A percentile compares a stretch with the other conserved stretches of the same genome.
Evolutionary conservation across 192 early-diverging fungal genomes (phyloP).

Genomic region (Coemansia sp.): DNA sequence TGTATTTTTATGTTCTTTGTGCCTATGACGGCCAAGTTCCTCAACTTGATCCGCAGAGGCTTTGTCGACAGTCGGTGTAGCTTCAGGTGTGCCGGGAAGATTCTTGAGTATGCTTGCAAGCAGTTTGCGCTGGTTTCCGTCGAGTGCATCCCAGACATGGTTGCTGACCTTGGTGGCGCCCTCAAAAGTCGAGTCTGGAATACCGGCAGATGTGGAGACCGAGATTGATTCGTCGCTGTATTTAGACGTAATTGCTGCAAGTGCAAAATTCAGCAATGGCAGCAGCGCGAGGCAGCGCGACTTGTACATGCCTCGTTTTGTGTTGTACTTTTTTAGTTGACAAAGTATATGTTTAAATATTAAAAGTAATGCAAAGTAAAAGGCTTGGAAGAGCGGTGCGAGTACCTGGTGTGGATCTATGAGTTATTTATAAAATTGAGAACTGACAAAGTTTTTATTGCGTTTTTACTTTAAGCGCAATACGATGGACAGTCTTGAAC

Average conservation of each 20-base stretch:
- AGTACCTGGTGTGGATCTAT: neutral
- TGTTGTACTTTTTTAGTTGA: neutral
- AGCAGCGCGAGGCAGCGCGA: slow-evolving; percentile 9
- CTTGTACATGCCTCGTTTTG: slow-evolving; percentile 3
- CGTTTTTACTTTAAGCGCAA: neutral
- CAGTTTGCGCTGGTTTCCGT: neutral
- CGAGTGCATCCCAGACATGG: slow-evolving; percentile 2
- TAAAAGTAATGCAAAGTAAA: neutral
- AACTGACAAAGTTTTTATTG: neutral
- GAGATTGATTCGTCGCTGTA: neutral
- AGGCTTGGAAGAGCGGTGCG: neutral
- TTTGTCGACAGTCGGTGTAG: slow-evolving; percentile 2
- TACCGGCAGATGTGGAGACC: neutral
- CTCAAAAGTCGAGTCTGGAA: neutral
- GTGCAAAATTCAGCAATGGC: slow-evolving; percentile 8
- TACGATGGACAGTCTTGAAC: neutral
- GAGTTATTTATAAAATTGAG: neutral
- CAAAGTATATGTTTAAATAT: neutral
- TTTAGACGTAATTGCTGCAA: neutral
- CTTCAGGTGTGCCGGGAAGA: neutral
- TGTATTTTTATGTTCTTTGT: slow-evolving; percentile 9
- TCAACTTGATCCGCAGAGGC: slow-evolving; percentile 3
- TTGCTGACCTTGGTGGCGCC: neutral
- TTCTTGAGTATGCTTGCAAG: slow-evolving; percentile 2
- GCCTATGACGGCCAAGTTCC: slow-evolving; percentile 9